Percentiles rank a stretch among this genome's conserved stretches.
Conservation (phyloP, 1,139 yeast species). For the Oligophagozyma castellii region DNA sequence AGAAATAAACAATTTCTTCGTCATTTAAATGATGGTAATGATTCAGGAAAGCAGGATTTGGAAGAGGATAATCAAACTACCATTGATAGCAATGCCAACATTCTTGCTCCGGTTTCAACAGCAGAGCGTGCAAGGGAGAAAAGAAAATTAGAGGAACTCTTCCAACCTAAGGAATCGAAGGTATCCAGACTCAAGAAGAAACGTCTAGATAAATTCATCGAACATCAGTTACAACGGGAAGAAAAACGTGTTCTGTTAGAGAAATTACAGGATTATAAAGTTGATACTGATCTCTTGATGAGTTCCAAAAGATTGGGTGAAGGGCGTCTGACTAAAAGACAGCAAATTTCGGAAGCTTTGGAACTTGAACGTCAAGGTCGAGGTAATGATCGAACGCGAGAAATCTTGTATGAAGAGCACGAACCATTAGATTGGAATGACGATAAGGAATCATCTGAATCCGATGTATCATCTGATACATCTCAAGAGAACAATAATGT, state of each 20-base stretch:
- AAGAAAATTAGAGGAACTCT: conserved; percentile 42
- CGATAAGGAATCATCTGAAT: conserved; percentile 22
- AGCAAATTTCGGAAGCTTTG: conserved; percentile 62
- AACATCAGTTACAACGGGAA: conserved; percentile 79
- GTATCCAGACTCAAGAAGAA: conserved; percentile 64
- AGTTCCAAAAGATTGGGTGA: conserved; percentile 69
- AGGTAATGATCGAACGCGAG: conserved; percentile 50
- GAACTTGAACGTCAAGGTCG: conserved; percentile 62
- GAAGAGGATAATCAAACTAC: conserved; percentile 8
- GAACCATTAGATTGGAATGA: conserved; percentile 13
- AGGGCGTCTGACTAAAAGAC: conserved; percentile 59
- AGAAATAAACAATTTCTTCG: conserved; percentile 55
- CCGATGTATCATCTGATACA: conserved; percentile 19
- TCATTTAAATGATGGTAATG: conserved; percentile 29
- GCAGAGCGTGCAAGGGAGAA: conserved; percentile 54
- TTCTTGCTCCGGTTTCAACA: conserved; percentile 34
- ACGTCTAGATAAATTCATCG: conserved; percentile 63
- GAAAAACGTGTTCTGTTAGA: conserved; percentile 70
- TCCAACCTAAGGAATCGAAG: conserved; percentile 46
- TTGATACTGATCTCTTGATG: conserved; percentile 56
- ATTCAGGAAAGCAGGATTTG: conserved; percentile 19
- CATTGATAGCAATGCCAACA: conserved; percentile 46
- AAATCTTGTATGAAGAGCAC: conserved; percentile 56
- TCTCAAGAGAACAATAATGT: conserved; percentile 37
- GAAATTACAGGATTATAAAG: conserved; percentile 55